A percentile compares a stretch with the other conserved stretches of the same genome.
Conservation (phyloP, 305 asterid genomes). For the Nicotiana rustica region DNA sequence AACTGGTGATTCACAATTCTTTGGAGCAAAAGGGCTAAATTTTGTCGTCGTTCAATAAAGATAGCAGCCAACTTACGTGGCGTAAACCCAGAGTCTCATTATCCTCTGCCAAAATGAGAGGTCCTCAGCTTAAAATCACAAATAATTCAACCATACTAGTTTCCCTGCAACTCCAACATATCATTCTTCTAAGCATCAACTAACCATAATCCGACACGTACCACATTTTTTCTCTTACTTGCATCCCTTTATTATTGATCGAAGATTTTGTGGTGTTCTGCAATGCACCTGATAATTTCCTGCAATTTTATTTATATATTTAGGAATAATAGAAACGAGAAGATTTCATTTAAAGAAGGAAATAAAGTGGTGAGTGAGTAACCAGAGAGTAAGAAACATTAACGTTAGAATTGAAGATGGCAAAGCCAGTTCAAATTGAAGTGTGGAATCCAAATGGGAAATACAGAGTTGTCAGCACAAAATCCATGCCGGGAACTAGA, state of each 20-base stretch:
- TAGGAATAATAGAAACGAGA: conserved; percentile 15
- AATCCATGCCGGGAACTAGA: conserved; percentile 96
- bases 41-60: conserved; percentile 27
- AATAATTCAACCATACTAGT: neutral
- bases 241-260: neutral
- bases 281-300: conserved; percentile 5
- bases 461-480: conserved; percentile 91
- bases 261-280: neutral
- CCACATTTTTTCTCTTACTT: neutral
- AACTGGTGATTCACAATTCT: neutral
- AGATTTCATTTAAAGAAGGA: neutral
- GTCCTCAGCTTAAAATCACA: conserved; percentile 35
- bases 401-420: conserved; percentile 52
- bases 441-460: conserved; percentile 94
- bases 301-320: neutral
- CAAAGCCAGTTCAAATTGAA: conserved; percentile 76
- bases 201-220: neutral
- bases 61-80: conserved; percentile 46
- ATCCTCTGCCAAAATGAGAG: conserved; percentile 53
- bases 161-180: neutral
- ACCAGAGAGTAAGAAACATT: neutral
- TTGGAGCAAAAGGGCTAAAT: neutral
- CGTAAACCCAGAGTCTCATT: conserved; percentile 39
- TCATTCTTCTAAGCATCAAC: neutral
- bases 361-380: neutral